Evolutionary conservation across 495 filamentous ascomycete species (phyloP), one percentile per base, ranked within the genome.

Genomic region (Hyaloscypha variabilis): DNA sequence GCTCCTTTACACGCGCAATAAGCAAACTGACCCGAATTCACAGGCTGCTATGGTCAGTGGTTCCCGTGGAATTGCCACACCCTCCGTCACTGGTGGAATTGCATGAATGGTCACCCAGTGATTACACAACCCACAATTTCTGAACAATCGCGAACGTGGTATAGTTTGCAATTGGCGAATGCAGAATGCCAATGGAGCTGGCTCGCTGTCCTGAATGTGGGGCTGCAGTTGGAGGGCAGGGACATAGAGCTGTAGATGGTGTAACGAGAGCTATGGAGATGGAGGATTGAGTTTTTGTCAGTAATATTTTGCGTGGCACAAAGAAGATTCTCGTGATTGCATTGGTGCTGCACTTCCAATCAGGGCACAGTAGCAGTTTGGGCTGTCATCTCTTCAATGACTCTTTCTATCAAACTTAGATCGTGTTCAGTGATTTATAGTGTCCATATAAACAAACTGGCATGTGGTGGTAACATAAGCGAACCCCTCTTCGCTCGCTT

Each of bases 91-190:
- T 68, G 14, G 8, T 13, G 4, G 8, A 42, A 42, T 19, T 42
- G 39, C 17, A 14, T 19, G 3, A 42, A 42, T 14, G 39, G 39
- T 19, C 39, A 42, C 14, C 39, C 39, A 6, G 39, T 42, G 17
- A 42, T 19, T 14, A 42, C 3, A 42, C 17, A 3, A 11, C 39
- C 14, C 13, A 42, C 14, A 6, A 42, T 19, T 14, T 42, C 39
- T 42, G 14, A 42, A 19, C 39, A 10, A 14, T 14, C 4, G 17
- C 4, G 8, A 42, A 42, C 17, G 13, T 42, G 39, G 8, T 14
- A 42, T 76, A 76, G 51, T 87, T 87, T 67, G 83, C 84, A 3
- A 76, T 86, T 29, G 83, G 85, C 3, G 83, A 87, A 56, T 88
- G 85, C 71, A 85, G 83, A 10, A 79, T 77, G 74, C 82, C 84